phyloP scores from a whole-genome alignment of 2,329 filamentous ascomycete species.

The Ophiostoma populinum region DNA sequence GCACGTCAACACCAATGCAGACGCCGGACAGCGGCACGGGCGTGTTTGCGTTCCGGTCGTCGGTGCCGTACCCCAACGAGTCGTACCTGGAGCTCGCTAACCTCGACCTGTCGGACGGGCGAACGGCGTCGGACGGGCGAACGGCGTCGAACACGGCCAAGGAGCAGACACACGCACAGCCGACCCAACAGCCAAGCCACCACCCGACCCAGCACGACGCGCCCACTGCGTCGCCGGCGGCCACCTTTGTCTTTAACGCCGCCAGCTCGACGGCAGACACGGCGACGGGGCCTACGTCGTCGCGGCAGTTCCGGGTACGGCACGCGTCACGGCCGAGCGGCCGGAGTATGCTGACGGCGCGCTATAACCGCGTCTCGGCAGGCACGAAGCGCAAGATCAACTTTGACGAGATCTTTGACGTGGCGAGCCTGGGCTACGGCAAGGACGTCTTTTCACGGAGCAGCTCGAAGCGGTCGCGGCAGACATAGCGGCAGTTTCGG shows the following conservation, averaged over 20 bases:
- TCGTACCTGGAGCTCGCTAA: slow-evolving; percentile 44
- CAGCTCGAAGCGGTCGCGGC: slow-evolving; percentile 32
- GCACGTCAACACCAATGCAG: slow-evolving; percentile 16
- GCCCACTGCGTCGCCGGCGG: too few species aligned
- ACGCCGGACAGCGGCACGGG: slow-evolving; percentile 18
- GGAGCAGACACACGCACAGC: slow-evolving; percentile 1
- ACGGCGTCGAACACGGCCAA: slow-evolving; percentile 9
- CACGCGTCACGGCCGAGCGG: slow-evolving; percentile 13
- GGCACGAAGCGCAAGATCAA: slow-evolving; percentile 60
- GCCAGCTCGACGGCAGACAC: slow-evolving; percentile 6
- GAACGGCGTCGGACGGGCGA: slow-evolving; percentile 22
- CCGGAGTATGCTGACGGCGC: slow-evolving; percentile 16
- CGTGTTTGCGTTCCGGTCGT: slow-evolving; percentile 52
- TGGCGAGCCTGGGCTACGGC: slow-evolving; percentile 38
- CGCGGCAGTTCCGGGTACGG: slow-evolving; percentile 9
- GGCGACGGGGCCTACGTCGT: slow-evolving; percentile 1
- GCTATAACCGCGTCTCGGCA: slow-evolving; percentile 40
- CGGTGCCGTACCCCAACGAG: slow-evolving; percentile 40
- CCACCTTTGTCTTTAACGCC: slow-evolving; percentile 5
- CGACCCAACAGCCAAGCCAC: not conserved
- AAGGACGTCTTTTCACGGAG: slow-evolving; percentile 39
- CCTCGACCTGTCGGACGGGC: slow-evolving; percentile 38
- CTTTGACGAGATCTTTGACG: slow-evolving; percentile 58
- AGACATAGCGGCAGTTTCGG: slow-evolving; percentile 20
- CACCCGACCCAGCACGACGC: too few species aligned